phyloP scores from a whole-genome alignment of 2,329 filamentous ascomycete species.

The Lojkania enalia region DNA sequence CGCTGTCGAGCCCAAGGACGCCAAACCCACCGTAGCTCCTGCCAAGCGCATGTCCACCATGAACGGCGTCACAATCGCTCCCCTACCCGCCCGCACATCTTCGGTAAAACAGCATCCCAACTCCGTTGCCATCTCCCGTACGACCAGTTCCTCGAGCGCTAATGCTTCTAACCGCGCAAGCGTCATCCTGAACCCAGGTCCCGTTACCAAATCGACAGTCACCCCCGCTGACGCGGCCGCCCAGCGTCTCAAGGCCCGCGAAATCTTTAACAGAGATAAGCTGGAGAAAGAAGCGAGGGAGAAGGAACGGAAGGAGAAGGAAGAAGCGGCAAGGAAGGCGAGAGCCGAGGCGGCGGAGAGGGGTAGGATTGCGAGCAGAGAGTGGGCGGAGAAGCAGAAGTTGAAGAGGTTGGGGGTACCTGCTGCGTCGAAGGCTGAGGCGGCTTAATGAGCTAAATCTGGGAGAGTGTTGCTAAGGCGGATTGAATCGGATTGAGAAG shows the following conservation, averaged over 20 bases:
- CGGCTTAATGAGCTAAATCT: neutral
- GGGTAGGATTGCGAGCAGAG: conserved; percentile 48
- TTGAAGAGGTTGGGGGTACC: conserved; percentile 38
- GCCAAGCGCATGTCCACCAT: conserved; percentile 5
- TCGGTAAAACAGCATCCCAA: conserved; percentile 11
- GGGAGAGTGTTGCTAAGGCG: neutral
- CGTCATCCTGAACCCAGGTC: conserved; percentile 17
- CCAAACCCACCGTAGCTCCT: conserved; percentile 15
- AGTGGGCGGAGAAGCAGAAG: conserved; percentile 56
- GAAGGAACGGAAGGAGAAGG: conserved; percentile 49
- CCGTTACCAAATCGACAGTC: conserved; percentile 26
- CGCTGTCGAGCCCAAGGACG: conserved; percentile 8
- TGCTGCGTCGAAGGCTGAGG: conserved; percentile 5
- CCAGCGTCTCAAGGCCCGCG: conserved; percentile 46
- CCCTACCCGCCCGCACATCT: conserved; percentile 14
- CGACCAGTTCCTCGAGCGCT: conserved; percentile 13
- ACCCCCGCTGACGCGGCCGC: conserved; percentile 36
- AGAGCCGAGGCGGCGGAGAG: conserved; percentile 52
- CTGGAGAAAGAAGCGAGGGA: conserved; percentile 47
- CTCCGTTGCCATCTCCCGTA: conserved; percentile 18
- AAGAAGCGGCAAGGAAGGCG: conserved; percentile 53
- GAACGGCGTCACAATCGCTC: neutral
- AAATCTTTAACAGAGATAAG: conserved; percentile 52
- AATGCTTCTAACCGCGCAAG: conserved; percentile 30
- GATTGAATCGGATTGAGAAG: neutral